Evolutionary conservation across 768 basidiomycete genomes (phyloP), one percentile per base, ranked within the genome.

Genomic region (Auricularia sp.): DNA sequence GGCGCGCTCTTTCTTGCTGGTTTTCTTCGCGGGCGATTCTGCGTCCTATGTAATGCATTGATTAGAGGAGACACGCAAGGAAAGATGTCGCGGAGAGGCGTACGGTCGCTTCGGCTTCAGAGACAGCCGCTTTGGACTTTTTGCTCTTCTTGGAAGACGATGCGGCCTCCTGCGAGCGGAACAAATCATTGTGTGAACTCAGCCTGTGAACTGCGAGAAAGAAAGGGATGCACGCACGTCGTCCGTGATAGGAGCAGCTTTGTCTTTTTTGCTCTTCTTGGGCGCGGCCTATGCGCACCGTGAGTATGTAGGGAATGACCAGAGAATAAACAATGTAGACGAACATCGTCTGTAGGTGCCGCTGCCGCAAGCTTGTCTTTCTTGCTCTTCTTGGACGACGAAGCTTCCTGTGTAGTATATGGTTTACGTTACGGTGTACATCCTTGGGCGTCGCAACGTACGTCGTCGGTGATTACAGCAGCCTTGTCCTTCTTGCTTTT

Each of bases 211-310:
- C n/a, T n/a, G n/a, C n/a, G n/a, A n/a, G n/a, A n/a, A n/a, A n/a
- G n/a, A n/a, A n/a, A n/a, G n/a, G n/a, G n/a, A 18, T 10, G 18
- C 3, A 18, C 47, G 47, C 8, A 51, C 68, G 18, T 61, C 63
- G n/a, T 64, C 66, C 2, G 37, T 39, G 24, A 65, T 37, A 45
- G 64, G 24, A 65, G 68, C 64, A 64, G 64, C 39, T 21, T 21
- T 34, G 7, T 14, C 21, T 34, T 36, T 61, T 18, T 36, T 59
- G 33, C 29, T 24, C 56, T 59, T 59, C 56, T 59, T 59, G 0
- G 29, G 24, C 21, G 34, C 29, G 24, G 54, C 47, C 47, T 51
- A 18, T 18, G 47, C 18, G 14, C 11, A 5, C 21, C 3, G 16
- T 51, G 5, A 51, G 47, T 51, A 42, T 42, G 39, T 54, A 18